phyloP scores from a whole-genome alignment of 768 basidiomycete genomes.

The Myochromella boudieri region DNA sequence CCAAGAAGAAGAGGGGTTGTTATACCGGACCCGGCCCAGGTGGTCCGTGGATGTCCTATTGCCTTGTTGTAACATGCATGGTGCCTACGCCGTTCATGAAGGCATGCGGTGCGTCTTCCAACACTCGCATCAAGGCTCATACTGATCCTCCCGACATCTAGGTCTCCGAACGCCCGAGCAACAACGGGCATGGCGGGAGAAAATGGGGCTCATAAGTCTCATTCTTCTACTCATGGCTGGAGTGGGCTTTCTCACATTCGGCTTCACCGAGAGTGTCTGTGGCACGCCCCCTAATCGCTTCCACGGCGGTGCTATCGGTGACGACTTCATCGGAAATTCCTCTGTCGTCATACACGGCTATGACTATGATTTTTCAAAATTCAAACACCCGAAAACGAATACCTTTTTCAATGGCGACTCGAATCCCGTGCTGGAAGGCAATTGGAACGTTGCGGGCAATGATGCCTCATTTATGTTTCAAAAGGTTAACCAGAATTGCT shows the following conservation, averaged over 20 bases:
- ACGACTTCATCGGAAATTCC: slow-evolving; percentile 64
- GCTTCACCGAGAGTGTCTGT: slow-evolving; percentile 94
- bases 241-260: slow-evolving; percentile 98
- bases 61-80: slow-evolving; percentile 78
- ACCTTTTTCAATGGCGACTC: slow-evolving; percentile 71
- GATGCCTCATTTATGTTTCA: slow-evolving; percentile 97
- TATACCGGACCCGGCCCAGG: slow-evolving; percentile 87
- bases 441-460: slow-evolving; percentile 79
- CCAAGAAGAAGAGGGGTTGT: slow-evolving; percentile 48
- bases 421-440: slow-evolving; percentile 80
- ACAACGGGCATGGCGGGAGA: slow-evolving; percentile 97
- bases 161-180: slow-evolving; percentile 90
- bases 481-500: slow-evolving; percentile 82
- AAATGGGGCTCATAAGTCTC: slow-evolving; percentile 88
- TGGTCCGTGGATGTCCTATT: slow-evolving; percentile 95
- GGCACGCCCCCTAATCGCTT: slow-evolving; percentile 83
- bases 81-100: slow-evolving; percentile 78
- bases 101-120: slow-evolving; percentile 65
- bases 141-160: slow-evolving; percentile 27
- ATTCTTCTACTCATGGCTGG: slow-evolving; percentile 83
- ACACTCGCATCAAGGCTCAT: not conserved
- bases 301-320: slow-evolving; percentile 75
- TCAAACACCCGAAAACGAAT: slow-evolving; percentile 76
- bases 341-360: slow-evolving; percentile 94
- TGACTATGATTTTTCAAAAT: slow-evolving; percentile 88